Conservation (phyloP, 148 eudicot genomes). For the Fagopyrum homotropicum region DNA sequence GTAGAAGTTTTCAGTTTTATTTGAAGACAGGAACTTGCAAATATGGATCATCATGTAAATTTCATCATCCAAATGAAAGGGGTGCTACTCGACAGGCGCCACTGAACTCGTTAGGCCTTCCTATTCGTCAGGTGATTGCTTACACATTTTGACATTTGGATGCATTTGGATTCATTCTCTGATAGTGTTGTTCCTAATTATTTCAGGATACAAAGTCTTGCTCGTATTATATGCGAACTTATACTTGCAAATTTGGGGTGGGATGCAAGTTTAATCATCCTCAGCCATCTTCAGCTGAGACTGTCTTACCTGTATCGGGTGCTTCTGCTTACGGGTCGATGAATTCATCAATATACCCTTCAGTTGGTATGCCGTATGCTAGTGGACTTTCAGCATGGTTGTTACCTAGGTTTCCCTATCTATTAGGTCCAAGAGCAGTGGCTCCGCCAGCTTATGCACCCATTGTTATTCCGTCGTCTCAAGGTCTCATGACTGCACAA, state of each 20-base stretch:
- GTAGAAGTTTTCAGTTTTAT: slow-evolving; percentile 2
- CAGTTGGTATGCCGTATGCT: background rate
- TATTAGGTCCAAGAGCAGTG: slow-evolving; percentile 9
- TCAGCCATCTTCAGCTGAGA: slow-evolving; percentile 7
- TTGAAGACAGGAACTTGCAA: slow-evolving; percentile 30
- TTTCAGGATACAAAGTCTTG: slow-evolving; percentile 10
- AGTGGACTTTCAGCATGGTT: slow-evolving; percentile 17
- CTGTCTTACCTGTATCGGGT: background rate
- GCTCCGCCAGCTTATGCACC: slow-evolving; percentile 2
- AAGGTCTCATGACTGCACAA: slow-evolving; percentile 13
- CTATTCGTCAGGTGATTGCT: slow-evolving; percentile 36
- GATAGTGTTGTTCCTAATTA: too few species aligned
- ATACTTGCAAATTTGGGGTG: slow-evolving; percentile 14
- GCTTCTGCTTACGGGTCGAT: background rate
- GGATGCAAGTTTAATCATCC: slow-evolving; percentile 20
- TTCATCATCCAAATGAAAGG: slow-evolving; percentile 45
- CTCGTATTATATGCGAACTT: slow-evolving; percentile 14
- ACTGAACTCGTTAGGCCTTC: slow-evolving; percentile 40
- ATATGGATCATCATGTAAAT: slow-evolving; percentile 51
- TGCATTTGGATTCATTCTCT: background rate
- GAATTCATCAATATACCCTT: slow-evolving; percentile 10
- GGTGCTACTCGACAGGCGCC: slow-evolving; percentile 22
- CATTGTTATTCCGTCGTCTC: background rate
- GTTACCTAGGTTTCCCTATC: slow-evolving; percentile 3
- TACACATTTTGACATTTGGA: background rate